Evolutionary conservation across 2,329 filamentous ascomycete genomes (phyloP).

Genomic region (Fusarium sp.): DNA sequence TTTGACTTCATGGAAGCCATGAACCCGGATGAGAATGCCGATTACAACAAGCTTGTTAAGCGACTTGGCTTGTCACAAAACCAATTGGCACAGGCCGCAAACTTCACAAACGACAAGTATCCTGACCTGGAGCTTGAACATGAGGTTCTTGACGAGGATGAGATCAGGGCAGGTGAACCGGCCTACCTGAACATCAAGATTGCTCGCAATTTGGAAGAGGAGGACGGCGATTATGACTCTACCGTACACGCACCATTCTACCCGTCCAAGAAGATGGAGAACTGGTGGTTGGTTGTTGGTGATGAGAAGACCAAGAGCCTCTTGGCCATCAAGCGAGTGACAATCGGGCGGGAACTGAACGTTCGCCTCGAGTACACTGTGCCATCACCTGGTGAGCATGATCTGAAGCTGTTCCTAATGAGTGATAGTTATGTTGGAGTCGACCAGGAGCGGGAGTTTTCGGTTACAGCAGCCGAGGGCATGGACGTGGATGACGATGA

Average conservation of each 20-base stretch:
- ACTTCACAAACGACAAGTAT: slow-evolving; percentile 96
- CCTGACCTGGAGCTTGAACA: slow-evolving; percentile 94
- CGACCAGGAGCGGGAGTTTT: slow-evolving; percentile 93
- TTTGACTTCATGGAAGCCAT: slow-evolving; percentile 99
- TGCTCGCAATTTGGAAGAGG: slow-evolving; percentile 78
- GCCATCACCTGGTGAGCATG: slow-evolving; percentile 82
- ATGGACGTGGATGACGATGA: slow-evolving; percentile 95
- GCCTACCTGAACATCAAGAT: slow-evolving; percentile 86
- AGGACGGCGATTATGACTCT: slow-evolving; percentile 73
- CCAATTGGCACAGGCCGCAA: slow-evolving; percentile 88
- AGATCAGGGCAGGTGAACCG: slow-evolving; percentile 81
- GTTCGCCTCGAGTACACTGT: slow-evolving; percentile 89
- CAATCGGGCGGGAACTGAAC: slow-evolving; percentile 80
- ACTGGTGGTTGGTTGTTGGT: slow-evolving; percentile 97
- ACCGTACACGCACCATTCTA: slow-evolving; percentile 97
- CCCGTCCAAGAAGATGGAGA: slow-evolving; percentile 90
- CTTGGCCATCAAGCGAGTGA: slow-evolving; percentile 93
- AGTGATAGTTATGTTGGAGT: slow-evolving; percentile 97
- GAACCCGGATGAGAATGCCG: slow-evolving; percentile 91
- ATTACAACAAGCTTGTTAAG: slow-evolving; percentile 81
- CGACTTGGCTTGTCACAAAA: slow-evolving; percentile 80
- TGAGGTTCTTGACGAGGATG: slow-evolving; percentile 82
- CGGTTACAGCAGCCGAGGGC: slow-evolving; percentile 85
- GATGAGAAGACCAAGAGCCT: slow-evolving; percentile 90
- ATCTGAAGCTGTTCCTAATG: slow-evolving; percentile 93